phyloP scores from a whole-genome alignment of 345 rosid genomes.

The Hirschfeldia incana region DNA sequence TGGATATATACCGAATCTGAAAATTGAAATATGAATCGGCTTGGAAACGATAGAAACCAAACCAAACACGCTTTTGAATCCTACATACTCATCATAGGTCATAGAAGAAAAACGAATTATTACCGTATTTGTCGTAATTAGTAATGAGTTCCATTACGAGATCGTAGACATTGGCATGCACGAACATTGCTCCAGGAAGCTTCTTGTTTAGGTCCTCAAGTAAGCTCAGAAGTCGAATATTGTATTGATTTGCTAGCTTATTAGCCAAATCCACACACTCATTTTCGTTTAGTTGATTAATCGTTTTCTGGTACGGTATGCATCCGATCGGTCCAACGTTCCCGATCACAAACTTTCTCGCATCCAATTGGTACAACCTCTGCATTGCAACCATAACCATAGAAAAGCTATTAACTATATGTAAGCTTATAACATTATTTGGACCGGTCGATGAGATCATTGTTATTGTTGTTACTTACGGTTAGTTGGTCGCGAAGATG shows the following conservation, averaged over 20 bases:
- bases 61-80: too few relatives aligned
- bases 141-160: conserved; percentile 58
- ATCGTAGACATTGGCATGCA: conserved; percentile 56
- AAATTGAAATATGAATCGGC: too few relatives aligned
- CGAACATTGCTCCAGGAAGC: conserved; percentile 49
- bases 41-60: too few relatives aligned
- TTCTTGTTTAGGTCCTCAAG: conserved; percentile 43
- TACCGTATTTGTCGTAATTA: conserved; percentile 58
- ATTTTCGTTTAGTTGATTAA: conserved; percentile 46
- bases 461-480: conserved; percentile 32
- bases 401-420: neutral
- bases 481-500: conserved; percentile 63
- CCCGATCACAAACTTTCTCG: conserved; percentile 59
- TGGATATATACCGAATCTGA: too few relatives aligned
- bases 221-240: conserved; percentile 47
- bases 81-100: too few relatives aligned
- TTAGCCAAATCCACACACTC: conserved; percentile 54
- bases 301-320: conserved; percentile 68
- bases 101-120: neutral
- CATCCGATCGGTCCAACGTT: conserved; percentile 88
- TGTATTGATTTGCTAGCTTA: conserved; percentile 63
- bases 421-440: neutral
- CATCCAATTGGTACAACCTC: conserved; percentile 68
- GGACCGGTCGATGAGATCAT: neutral
- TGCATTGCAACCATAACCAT: conserved; percentile 28